These are phyloP conservation scores for Quercus wislizeni DNA, from an alignment of 306 rosid genomes.

Conservation along the genomic window DNA sequence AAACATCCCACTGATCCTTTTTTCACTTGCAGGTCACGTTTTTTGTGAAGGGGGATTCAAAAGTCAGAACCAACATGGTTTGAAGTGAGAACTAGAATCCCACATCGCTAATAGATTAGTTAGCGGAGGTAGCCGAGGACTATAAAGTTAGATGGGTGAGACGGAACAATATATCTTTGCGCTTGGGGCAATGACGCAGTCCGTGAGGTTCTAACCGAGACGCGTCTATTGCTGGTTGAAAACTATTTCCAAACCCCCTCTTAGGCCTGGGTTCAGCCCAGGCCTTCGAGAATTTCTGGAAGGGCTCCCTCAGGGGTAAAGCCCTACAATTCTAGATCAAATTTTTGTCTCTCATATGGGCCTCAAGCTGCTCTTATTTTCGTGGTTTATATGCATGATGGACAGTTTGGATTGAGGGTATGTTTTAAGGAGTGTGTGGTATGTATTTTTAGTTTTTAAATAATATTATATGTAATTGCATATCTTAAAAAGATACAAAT, in stretches of 20 bases:
- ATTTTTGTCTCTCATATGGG: fast-evolving
- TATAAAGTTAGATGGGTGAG: background rate
- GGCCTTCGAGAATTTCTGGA: slow-evolving; percentile 1
- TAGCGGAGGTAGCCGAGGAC: background rate
- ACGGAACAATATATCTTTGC: no score
- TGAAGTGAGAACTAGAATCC: background rate
- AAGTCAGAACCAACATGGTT: no score
- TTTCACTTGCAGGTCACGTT: background rate
- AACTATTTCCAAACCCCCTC: background rate
- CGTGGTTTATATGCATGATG: no score
- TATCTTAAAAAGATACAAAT: no score
- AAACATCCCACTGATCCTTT: background rate
- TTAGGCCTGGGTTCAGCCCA: background rate
- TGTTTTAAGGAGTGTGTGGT: no score
- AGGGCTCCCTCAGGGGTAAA: background rate
- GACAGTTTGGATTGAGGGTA: no score
- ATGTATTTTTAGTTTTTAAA: no score
- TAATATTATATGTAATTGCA: no score
- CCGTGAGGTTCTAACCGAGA: no score
- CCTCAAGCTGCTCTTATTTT: no score
- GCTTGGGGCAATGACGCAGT: no score
- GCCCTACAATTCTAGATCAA: background rate
- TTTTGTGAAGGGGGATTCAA: background rate
- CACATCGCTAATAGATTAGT: background rate
- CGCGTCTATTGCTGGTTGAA: no score